These are phyloP conservation scores for Yamadazyma phyllophila DNA, from an alignment of 805 yeast species.

Conservation along the genomic window DNA sequence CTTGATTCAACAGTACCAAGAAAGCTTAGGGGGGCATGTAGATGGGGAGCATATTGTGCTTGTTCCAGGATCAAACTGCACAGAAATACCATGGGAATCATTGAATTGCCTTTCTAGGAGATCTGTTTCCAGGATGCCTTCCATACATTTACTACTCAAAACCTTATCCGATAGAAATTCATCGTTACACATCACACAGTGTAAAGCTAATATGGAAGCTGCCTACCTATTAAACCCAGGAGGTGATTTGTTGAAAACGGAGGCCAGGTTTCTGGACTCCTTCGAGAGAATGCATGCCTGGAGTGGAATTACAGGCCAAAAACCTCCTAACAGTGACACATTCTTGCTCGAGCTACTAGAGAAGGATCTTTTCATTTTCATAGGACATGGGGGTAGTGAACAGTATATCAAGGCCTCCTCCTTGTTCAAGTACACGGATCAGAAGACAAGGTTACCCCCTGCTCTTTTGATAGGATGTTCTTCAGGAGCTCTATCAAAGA, in stretches of 20 bases:
- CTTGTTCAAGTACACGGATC: constrained; percentile 29
- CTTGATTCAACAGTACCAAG: constrained; percentile 15
- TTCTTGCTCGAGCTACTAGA: constrained; percentile 42
- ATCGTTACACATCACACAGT: background rate
- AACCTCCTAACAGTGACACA: constrained; percentile 53
- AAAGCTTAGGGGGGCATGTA: background rate
- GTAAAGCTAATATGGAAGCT: background rate
- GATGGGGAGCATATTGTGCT: constrained; percentile 58
- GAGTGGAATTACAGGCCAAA: constrained; percentile 48
- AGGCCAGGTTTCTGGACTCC: constrained; percentile 39
- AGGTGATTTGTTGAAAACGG: constrained; percentile 70
- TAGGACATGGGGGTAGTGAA: constrained; percentile 98
- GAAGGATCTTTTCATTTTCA: constrained; percentile 59
- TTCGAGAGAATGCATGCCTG: constrained; percentile 18
- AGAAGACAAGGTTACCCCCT: constrained; percentile 51
- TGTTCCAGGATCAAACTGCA: constrained; percentile 64
- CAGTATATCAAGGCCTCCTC: constrained; percentile 62
- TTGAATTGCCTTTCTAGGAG: constrained; percentile 50
- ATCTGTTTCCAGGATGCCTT: constrained; percentile 77
- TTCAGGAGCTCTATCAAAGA: constrained; percentile 63
- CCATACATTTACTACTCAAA: constrained; percentile 43
- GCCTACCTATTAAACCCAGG: constrained; percentile 75
- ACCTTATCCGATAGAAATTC: constrained; percentile 22
- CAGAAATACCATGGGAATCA: constrained; percentile 89
- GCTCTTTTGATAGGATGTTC: constrained; percentile 83